Conservation (phyloP, 108 stramenopile species). For the Fragilaria crotonensis region DNA sequence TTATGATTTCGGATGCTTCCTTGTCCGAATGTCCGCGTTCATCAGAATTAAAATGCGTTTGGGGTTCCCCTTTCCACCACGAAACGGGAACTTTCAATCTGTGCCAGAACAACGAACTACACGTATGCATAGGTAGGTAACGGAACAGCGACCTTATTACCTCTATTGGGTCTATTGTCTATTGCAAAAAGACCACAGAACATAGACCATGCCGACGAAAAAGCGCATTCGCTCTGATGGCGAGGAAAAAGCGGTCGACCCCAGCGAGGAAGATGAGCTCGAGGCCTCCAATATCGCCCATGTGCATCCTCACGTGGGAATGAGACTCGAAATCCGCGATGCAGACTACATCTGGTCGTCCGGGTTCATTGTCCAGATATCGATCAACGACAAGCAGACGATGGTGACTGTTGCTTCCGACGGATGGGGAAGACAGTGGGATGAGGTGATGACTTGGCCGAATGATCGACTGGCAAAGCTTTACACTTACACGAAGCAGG, state of each 20-base stretch:
- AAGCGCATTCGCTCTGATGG: neutral
- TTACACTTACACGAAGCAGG: constrained; percentile 5
- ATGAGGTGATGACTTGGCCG: constrained; percentile 1
- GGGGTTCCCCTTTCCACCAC: no score
- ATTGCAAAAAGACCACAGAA: neutral
- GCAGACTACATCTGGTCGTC: constrained; percentile 5
- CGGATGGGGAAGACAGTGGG: constrained; percentile 9
- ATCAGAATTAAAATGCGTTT: no score
- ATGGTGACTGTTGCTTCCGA: constrained; percentile 1
- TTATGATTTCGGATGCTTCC: no score
- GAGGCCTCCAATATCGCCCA: constrained; percentile 2
- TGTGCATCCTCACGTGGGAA: neutral
- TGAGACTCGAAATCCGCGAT: constrained; percentile 9
- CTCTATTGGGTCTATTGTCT: no score
- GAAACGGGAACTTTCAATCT: no score
- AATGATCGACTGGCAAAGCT: neutral
- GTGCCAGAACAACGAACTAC: no score
- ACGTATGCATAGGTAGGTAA: no score
- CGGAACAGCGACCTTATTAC: no score
- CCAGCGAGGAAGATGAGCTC: neutral
- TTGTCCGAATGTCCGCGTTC: no score
- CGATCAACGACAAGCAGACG: neutral
- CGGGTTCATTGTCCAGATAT: neutral
- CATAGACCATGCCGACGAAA: neutral
- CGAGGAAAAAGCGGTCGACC: neutral